Base-by-base conservation (phyloP, 2,329 filamentous ascomycete genomes). In the Bimuria novae-zelandiae region DNA sequence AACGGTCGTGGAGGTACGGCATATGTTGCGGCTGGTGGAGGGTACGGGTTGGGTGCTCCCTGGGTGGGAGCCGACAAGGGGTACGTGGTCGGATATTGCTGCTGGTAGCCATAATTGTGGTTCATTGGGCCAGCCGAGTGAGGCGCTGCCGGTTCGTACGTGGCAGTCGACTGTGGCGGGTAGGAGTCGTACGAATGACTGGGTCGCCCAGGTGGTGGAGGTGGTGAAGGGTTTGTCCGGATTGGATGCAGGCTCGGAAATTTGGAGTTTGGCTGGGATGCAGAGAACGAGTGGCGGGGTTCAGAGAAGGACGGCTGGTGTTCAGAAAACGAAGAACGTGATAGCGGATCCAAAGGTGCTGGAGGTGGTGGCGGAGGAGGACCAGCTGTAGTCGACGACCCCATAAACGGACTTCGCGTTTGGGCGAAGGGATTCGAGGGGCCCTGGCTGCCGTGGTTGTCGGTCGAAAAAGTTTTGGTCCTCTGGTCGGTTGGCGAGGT, bases 11-110 rank as follows among this genome's bases (percentile, higher is more conserved):
- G 61, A 16, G 74, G 73, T 22, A 76, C 72, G 17, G 76, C 72
- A 49, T 76, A 77, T 3, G 70, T 68, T 7, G 67, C 58, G 10
- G 76, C 59, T 11, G 76, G 70, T 39, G 69, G 63, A n/a, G 78
- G 76, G 52, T 78, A 79, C 7, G 70, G 66, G 19, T 68, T 74
- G 19, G 69, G 66, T 5, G 60, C 63, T 35, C 64, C 67, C 16
- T 70, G 61, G 3, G 73, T 61, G 16, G 76, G 69, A 1, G 75
- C 69, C 12, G 76, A 73, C 25, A 67, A 60, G 12, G 73, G 73
- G 58, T 79, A 77, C 41, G 71, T 68, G 4, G 74, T 61, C 2
- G 75, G 65, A 54, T 77, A 78, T 23, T 75, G 73, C 3, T 75
- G 73, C 4, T 70, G 64, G 51, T 79, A 79, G 14, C 74, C 72